Evolutionary conservation across 169 alveolate genomes (phyloP).

Genomic region (Plasmodium relictum): DNA sequence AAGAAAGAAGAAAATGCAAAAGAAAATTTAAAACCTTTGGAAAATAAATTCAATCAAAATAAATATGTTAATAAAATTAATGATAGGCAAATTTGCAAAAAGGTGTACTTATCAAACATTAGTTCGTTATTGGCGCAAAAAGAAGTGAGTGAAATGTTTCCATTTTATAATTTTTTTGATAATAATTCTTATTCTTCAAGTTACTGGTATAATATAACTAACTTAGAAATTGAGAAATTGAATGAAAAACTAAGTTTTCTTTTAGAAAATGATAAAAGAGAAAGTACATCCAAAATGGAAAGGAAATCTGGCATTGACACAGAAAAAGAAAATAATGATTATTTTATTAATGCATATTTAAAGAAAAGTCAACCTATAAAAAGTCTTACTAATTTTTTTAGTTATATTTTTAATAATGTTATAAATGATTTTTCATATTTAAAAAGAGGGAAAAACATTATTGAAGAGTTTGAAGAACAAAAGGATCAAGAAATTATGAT

Average conservation of each 20-base stretch:
- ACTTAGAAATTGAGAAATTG: slow-evolving; percentile 30
- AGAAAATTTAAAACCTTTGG: neutral
- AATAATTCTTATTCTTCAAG: slow-evolving; percentile 45
- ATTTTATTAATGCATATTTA: slow-evolving; percentile 37
- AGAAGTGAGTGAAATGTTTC: slow-evolving; percentile 48
- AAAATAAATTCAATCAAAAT: neutral
- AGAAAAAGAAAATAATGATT: slow-evolving; percentile 1
- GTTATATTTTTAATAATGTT: slow-evolving; percentile 10
- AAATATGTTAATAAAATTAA: neutral
- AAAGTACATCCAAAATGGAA: neutral
- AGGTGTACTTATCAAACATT: neutral
- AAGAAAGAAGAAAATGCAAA: neutral
- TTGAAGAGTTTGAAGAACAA: too few relatives aligned
- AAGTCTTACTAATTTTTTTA: slow-evolving; percentile 25
- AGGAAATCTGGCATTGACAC: neutral
- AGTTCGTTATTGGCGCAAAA: slow-evolving; percentile 62
- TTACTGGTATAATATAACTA: slow-evolving; percentile 21
- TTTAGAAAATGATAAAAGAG: neutral
- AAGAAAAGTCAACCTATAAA: slow-evolving; percentile 56
- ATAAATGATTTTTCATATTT: too few relatives aligned
- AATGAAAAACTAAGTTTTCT: neutral
- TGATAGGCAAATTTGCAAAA: neutral
- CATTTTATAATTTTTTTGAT: slow-evolving; percentile 69
- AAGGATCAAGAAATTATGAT: neutral
- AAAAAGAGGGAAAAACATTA: too few relatives aligned